Evolutionary conservation across 2,329 filamentous ascomycete genomes (phyloP).

Genomic region (Fusarium chaquense): DNA sequence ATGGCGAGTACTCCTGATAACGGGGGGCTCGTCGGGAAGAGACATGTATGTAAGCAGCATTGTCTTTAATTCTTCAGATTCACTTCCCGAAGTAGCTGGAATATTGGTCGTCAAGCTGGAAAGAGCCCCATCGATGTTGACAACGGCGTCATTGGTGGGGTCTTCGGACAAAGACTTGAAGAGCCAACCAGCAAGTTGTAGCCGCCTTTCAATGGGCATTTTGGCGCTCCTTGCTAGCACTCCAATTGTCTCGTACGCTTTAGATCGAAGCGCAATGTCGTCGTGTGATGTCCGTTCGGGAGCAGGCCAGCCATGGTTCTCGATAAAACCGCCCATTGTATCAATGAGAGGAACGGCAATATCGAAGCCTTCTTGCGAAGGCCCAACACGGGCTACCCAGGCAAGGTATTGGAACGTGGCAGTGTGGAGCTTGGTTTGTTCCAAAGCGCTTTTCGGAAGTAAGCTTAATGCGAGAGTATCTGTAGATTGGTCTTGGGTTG

Average conservation of each 20-base stretch:
- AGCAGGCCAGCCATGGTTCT: conserved; percentile 84
- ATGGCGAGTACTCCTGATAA: conserved; percentile 81
- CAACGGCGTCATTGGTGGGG: conserved; percentile 77
- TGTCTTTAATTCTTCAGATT: conserved; percentile 54
- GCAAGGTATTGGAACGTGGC: conserved; percentile 89
- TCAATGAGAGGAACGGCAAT: conserved; percentile 77
- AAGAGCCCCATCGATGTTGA: conserved; percentile 90
- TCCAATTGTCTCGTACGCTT: conserved; percentile 92
- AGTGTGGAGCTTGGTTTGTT: conserved; percentile 81
- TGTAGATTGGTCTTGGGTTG: conserved; percentile 45
- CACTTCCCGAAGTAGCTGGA: conserved; percentile 48
- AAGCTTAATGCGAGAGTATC: conserved; percentile 36
- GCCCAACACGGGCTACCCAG: conserved; percentile 83
- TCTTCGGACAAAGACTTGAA: conserved; percentile 88
- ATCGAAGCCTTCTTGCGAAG: conserved; percentile 66
- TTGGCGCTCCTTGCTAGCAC: conserved; percentile 76
- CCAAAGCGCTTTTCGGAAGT: conserved; percentile 68
- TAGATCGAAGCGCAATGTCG: conserved; percentile 76
- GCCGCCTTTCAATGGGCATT: conserved; percentile 65
- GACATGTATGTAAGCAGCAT: conserved; percentile 78
- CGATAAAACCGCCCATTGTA: conserved; percentile 78
- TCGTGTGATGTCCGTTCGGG: conserved; percentile 69
- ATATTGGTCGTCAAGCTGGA: conserved; percentile 74
- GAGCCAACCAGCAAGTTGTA: conserved; percentile 75
- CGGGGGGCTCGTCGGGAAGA: conserved; percentile 60